Evolutionary conservation across 805 yeast genomes (phyloP).

Genomic region (Priceomyces fermenticarens): DNA sequence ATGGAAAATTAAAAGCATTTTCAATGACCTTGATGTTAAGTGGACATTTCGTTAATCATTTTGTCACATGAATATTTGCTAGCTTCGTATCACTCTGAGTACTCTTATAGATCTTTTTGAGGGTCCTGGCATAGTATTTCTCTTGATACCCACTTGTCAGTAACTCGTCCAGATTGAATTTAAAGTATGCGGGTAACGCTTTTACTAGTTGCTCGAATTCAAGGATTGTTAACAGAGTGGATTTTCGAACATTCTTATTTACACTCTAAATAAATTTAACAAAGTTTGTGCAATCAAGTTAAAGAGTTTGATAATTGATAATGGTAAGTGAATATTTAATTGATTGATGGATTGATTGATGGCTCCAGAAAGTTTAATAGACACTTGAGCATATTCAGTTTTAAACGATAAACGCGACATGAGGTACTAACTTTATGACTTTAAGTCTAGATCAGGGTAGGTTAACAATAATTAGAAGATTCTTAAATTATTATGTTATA

Average conservation of each 20-base stretch:
- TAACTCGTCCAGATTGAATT: not conserved
- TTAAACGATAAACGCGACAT: not conserved
- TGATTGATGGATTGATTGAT: not conserved
- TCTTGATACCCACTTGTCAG: not conserved
- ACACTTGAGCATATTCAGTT: too few species aligned
- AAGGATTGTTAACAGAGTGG: not conserved
- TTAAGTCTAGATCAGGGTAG: conserved; percentile 31
- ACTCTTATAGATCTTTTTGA: too few species aligned
- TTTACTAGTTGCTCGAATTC: conserved; percentile 1
- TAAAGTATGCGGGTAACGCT: conserved; percentile 1
- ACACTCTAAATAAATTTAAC: too few species aligned
- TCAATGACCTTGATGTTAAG: too few species aligned
- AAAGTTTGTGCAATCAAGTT: too few species aligned
- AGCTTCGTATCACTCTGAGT: too few species aligned
- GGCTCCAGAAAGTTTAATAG: not conserved
- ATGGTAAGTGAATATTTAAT: not conserved
- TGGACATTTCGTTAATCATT: not conserved
- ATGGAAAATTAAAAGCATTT: too few species aligned
- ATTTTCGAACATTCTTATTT: too few species aligned
- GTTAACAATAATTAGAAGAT: conserved; percentile 9
- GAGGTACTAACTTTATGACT: conserved; percentile 11
- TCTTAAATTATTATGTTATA: conserved; percentile 5
- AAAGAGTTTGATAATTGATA: not conserved
- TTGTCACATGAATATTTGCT: not conserved
- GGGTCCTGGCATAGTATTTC: not conserved